Base-by-base conservation (phyloP, 2,329 filamentous ascomycete genomes). In the Rhinocladiella mackenziei region DNA sequence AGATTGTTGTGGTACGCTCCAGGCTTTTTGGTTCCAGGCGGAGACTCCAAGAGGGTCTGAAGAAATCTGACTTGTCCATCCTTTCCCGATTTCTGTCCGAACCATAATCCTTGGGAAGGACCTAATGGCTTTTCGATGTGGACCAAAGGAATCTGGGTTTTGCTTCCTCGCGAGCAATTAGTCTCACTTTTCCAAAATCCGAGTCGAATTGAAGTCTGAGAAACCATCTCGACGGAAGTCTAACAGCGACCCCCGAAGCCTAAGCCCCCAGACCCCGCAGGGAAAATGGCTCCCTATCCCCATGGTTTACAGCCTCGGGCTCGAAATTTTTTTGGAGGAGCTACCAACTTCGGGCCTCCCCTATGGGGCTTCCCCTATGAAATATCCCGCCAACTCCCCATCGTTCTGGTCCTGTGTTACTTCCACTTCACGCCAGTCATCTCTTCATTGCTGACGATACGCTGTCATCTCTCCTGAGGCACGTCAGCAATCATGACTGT, bases 1-100 rank as follows among this genome's bases (percentile, higher is more conserved):
- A 50, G 33, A 42, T 42, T 42, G 33, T 42, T 50, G 46, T 39
- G 46, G 46, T 50, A 36, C 46, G 38, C 6, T 10, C 40, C 38
- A 19, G 28, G 11, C 14, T 6, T 17, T 18, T 42, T 19, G 10
- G 23, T 25, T 22, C 8, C 35, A n/a, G n/a, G n/a, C n/a, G n/a
- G n/a, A n/a, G n/a, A 39, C 33, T 33, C 15, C 23, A 33, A 11
- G 8, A 31, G 11, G 8, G 18, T 32, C 9, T 40, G 23, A 11
- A 40, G 26, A 9, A 40, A 28, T 18, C 26, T 29, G 20, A 4
- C 19, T 20, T 29, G 4, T 13, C 8, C n/a, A 17, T 39, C 18
- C 39, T 17, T 8, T 28, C 15, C 25, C 26, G 37, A 18, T 18
- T 4, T 39, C 17, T 18, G 37, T 11, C 13, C 14, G 14, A 19